Conservation (phyloP, 768 basidiomycete genomes). For the Baorangia bicolor region DNA sequence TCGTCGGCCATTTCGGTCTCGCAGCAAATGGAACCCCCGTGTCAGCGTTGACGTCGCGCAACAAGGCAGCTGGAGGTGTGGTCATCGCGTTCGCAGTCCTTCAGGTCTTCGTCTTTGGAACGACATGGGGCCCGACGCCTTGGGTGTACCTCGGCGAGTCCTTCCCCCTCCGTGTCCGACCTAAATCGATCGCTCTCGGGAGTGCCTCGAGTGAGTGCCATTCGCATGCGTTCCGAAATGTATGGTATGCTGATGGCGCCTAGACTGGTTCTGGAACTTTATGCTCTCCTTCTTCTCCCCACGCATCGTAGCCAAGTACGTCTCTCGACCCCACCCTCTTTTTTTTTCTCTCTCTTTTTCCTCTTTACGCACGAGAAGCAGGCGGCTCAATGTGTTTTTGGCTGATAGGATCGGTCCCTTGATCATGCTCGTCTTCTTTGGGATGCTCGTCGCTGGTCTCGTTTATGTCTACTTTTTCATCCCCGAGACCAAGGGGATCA, state of each 20-base stretch:
- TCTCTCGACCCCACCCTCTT: neutral
- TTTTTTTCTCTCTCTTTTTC: neutral
- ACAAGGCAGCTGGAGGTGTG: slow-evolving; percentile 60
- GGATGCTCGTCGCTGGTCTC: slow-evolving; percentile 67
- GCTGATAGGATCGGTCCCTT: slow-evolving; percentile 61
- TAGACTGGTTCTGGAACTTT: slow-evolving; percentile 75
- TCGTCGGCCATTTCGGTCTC: slow-evolving; percentile 69
- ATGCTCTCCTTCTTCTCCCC: slow-evolving; percentile 72
- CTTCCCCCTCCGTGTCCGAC: slow-evolving; percentile 77
- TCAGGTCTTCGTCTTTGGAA: slow-evolving; percentile 68
- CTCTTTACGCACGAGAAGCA: neutral
- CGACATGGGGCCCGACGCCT: slow-evolving; percentile 78
- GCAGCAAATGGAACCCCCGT: slow-evolving; percentile 51
- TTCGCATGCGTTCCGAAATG: neutral
- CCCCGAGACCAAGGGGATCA: slow-evolving; percentile 79
- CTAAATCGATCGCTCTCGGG: slow-evolving; percentile 77
- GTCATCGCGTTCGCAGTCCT: slow-evolving; percentile 77
- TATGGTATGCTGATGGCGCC: slow-evolving; percentile 5
- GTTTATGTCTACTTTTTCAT: slow-evolving; percentile 74
- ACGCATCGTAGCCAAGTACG: slow-evolving; percentile 55
- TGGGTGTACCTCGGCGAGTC: slow-evolving; percentile 80
- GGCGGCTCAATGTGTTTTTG: neutral
- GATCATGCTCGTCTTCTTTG: slow-evolving; percentile 75
- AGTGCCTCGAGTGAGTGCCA: slow-evolving; percentile 46
- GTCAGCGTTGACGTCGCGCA: slow-evolving; percentile 49